These are phyloP conservation scores for Paramyrothecium roridum DNA, from an alignment of 2,329 filamentous ascomycete genomes.

Conservation along the genomic window DNA sequence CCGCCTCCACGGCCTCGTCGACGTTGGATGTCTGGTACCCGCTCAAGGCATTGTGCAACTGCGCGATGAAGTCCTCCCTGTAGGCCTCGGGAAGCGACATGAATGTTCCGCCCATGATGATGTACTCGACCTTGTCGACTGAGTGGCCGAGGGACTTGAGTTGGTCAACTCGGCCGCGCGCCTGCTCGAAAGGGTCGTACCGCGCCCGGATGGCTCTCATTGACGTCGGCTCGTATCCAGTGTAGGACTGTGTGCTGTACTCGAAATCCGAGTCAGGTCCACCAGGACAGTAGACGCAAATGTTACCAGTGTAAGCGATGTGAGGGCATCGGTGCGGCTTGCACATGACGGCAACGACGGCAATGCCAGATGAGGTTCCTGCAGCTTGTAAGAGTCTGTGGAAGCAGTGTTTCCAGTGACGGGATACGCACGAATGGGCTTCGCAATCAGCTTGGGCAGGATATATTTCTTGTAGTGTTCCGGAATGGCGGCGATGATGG, in stretches of 20 bases:
- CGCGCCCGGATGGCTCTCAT: conserved; percentile 97
- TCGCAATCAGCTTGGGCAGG: conserved; percentile 90
- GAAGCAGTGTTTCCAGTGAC: neutral
- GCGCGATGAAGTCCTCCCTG: conserved; percentile 88
- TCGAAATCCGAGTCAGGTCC: conserved; percentile 98
- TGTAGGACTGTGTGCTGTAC: conserved; percentile 98
- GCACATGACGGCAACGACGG: conserved; percentile 98
- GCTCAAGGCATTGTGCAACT: conserved; percentile 93
- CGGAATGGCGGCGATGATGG: conserved; percentile 97
- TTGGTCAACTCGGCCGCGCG: conserved; percentile 91
- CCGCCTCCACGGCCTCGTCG: conserved; percentile 90
- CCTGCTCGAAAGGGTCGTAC: conserved; percentile 98
- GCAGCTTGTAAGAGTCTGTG: conserved; percentile 9
- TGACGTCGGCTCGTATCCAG: conserved; percentile 95
- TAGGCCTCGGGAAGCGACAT: conserved; percentile 93
- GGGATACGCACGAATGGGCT: conserved; percentile 70
- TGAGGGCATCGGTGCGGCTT: conserved; percentile 97
- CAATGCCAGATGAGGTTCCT: conserved; percentile 94
- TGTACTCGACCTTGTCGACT: conserved; percentile 99
- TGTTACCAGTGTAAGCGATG: conserved; percentile 97
- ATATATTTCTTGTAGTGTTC: conserved; percentile 99
- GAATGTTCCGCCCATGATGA: conserved; percentile 99
- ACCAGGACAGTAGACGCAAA: conserved; percentile 97
- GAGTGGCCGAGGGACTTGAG: conserved; percentile 94
- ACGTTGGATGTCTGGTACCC: conserved; percentile 94